Evolutionary conservation across 2,329 filamentous ascomycete species (phyloP).

Genomic region (Monosporascus sp.): DNA sequence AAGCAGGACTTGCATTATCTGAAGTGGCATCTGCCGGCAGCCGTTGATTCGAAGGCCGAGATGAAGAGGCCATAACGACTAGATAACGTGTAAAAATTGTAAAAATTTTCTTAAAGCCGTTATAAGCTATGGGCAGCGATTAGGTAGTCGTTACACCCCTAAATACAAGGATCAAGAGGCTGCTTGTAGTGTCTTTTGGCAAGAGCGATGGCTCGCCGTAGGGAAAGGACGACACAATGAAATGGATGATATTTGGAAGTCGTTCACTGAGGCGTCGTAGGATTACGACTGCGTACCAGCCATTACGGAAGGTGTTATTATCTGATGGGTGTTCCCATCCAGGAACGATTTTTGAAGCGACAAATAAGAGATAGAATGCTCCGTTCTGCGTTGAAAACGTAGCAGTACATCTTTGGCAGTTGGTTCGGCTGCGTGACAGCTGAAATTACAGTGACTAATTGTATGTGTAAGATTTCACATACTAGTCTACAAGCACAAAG

Average conservation of each 20-base stretch:
- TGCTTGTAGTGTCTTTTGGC: no score
- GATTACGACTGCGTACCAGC: not conserved
- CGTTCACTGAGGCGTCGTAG: not conserved
- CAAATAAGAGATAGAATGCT: not conserved
- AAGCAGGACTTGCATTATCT: not conserved
- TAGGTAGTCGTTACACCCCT: no score
- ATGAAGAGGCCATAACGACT: slow-evolving; percentile 12
- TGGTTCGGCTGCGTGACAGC: no score
- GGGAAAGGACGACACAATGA: no score
- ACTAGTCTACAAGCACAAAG: no score
- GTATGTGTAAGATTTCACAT: not conserved
- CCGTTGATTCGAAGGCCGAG: slow-evolving; percentile 6
- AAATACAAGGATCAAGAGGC: no score
- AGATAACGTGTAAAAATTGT: not conserved
- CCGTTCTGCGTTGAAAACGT: not conserved
- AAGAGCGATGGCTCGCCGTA: no score
- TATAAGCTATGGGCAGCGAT: not conserved
- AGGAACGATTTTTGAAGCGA: not conserved
- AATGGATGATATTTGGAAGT: not conserved
- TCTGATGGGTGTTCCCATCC: not conserved
- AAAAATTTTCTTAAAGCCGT: not conserved
- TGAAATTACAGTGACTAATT: no score
- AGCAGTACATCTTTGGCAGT: no score
- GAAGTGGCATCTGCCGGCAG: not conserved
- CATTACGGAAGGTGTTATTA: not conserved